A percentile compares a stretch with the other conserved stretches of the same genome.
Conservation (phyloP, 2,329 filamentous ascomycete species). For the Metarhizium rileyi region DNA sequence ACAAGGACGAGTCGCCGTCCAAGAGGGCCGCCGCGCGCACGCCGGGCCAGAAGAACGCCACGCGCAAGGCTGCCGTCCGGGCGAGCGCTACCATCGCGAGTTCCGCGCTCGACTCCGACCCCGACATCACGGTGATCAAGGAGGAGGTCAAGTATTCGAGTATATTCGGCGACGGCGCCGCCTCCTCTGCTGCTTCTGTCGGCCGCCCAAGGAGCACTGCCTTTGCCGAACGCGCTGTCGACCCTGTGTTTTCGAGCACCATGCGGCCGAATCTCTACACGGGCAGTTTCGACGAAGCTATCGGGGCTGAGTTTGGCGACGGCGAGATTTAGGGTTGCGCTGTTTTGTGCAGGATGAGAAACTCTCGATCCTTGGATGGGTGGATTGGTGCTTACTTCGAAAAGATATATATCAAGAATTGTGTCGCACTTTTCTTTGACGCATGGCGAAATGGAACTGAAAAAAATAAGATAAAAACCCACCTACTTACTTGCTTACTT, state of each 20-base stretch:
- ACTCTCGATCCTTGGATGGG: no score
- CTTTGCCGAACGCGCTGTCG: not conserved
- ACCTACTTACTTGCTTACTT: no score
- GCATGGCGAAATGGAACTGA: not conserved
- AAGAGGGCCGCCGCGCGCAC: slow-evolving; percentile 17
- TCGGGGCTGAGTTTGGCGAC: slow-evolving; percentile 19
- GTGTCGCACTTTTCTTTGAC: not conserved
- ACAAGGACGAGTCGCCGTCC: slow-evolving; percentile 23
- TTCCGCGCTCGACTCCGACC: slow-evolving; percentile 10
- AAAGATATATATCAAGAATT: no score
- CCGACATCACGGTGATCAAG: not conserved
- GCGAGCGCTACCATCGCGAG: slow-evolving; percentile 25
- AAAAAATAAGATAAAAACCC: no score
- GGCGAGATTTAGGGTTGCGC: slow-evolving; percentile 24
- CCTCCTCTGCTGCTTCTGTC: not conserved
- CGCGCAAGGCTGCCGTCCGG: slow-evolving; percentile 21
- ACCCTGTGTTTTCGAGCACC: slow-evolving; percentile 4
- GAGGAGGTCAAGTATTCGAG: not conserved
- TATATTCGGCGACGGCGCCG: not conserved
- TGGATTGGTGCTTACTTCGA: no score
- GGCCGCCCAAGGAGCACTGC: no score
- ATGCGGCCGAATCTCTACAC: not conserved
- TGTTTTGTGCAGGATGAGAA: not conserved
- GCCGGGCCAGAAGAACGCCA: slow-evolving; percentile 15
- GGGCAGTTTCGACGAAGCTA: not conserved